Base-by-base conservation (phyloP, 306 rosid genomes). In the Psophocarpus tetragonolobus region DNA sequence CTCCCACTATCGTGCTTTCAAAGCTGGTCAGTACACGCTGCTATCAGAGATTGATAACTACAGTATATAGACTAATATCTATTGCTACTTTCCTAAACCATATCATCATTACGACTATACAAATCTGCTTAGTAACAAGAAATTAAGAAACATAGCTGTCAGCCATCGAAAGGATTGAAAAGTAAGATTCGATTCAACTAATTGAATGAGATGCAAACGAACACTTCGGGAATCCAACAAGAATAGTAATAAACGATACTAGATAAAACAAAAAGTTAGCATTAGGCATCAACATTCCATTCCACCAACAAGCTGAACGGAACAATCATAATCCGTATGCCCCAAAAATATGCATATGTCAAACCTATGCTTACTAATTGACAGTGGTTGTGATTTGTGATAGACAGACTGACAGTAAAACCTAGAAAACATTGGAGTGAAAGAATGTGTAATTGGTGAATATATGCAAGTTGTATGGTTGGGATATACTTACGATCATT, bases 401-500 rank as follows among this genome's bases (percentile, higher is more conserved):
- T 44, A 51, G 18, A 24, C 9, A 29, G 8, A 27, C 69, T 27
- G 26, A 27, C 36, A 18, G 12, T 15, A 73, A 48, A 78, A 23
- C 75, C 69, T 78, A 14, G 39, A 80, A 54, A 53, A 24, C 18
- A 62, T 1, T 17, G 32, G 21, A 33, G 48, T 27, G 29, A 71
- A 65, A 65, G 53, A 75, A 56, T 17, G 57, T 48, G 36, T 24
- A 78, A 51, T 45, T 36, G 71, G 30, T 60, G 23, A 56, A 75
- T 53, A 74, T 14, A 81, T 30, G 44, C 48, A 83, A 78, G 62
- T 58, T 27, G 13, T 66, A 3, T 5, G 53, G 39, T 14, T 12
- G 24, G 54, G 45, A 54, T 44, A 85, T 33, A 84, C 96, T 68
- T 85, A 91, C 91, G 93, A 29, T 89, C 81, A 76, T 67, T 81